A percentile compares a stretch with the other conserved stretches of the same genome.
Evolutionary conservation across 352 stramenopile genomes (phyloP).

Genomic region (Pelagophyceae sp.): DNA sequence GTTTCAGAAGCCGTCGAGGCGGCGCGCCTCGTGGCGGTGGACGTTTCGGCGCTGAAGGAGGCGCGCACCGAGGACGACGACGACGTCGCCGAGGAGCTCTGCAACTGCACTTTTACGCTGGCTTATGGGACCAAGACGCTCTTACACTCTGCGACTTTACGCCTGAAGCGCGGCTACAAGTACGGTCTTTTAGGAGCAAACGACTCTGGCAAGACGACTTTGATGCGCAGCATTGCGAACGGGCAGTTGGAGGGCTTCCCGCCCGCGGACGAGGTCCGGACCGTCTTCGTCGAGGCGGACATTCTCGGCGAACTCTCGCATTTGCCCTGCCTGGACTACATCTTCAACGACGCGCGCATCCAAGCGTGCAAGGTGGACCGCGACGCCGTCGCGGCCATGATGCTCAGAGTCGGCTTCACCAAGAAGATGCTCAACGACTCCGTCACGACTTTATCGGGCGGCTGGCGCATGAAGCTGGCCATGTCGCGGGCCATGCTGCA

Average conservation of each 20-base stretch:
- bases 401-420: constrained; percentile 80
- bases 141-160: constrained; percentile 87
- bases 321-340: constrained; percentile 74
- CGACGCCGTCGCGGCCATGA: constrained; percentile 63
- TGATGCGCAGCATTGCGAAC: constrained; percentile 84
- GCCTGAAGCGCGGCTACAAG: constrained; percentile 79
- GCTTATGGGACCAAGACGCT: constrained; percentile 91
- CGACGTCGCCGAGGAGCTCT: constrained; percentile 90
- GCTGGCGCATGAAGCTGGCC: constrained; percentile 94
- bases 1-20: constrained; percentile 47
- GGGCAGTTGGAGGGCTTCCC: constrained; percentile 86
- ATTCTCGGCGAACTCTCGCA: constrained; percentile 74
- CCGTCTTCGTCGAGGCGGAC: constrained; percentile 91
- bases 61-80: constrained; percentile 82
- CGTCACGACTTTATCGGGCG: constrained; percentile 82
- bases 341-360: constrained; percentile 70
- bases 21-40: constrained; percentile 57
- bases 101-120: constrained; percentile 97
- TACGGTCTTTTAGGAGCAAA: constrained; percentile 93
- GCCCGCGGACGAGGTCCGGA: constrained; percentile 68
- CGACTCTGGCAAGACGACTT: constrained; percentile 86
- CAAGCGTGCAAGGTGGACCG: constrained; percentile 62
- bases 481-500: constrained; percentile 85
- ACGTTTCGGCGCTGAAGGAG: constrained; percentile 55
- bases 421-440: constrained; percentile 78